Base-by-base conservation (phyloP, 2,329 filamentous ascomycete genomes). In the Bipolaris gigantea region DNA sequence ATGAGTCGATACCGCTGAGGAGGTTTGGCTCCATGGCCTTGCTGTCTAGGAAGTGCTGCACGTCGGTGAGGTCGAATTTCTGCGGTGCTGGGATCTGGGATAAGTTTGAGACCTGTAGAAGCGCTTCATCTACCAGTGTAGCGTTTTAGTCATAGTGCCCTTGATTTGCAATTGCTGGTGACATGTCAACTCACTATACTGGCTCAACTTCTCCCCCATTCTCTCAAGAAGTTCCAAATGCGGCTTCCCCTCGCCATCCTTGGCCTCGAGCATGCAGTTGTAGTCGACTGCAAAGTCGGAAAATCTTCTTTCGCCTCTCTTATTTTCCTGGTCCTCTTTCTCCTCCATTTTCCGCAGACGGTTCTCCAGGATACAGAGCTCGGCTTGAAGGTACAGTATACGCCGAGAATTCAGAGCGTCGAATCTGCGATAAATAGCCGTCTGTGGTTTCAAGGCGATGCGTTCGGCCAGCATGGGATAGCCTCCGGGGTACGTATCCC, bases 401-500 rank as follows among this genome's bases (percentile, higher is more conserved):
- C 50, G 61, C 1, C 53, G 54, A 2, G 54, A 52, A 25, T 66
- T 64, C 6, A 64, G 50, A 0, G 49, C 52, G 13, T 49, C 48
- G 21, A 66, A 66, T 1, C 52, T 39, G 0, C 62, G 60, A 21
- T 61, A 62, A 9, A 63, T 62, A 1, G 36, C 43, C 0, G 46
- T 58, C 15, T 64, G 52, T 3, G 62, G 61, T 11, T 25, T 38
- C 0, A 50, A 16, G 1, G 38, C 47, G 40, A 65, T 66, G 3
- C 52, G 53, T 1, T 46, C 55, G 0, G 61, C 53, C 0, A 64
- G 36, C 15, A 36, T 53, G 0, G 61, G 59, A 19, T 64, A 66
- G 8, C 63, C 59, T 7, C 40, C 11, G 2, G 48, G 43, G 13
- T 55, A 33, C 0, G 18, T n/a, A 9, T 2, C 19, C 50, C 50